Percentiles rank a stretch among this genome's conserved stretches.
Evolutionary conservation across 148 eudicot genomes (phyloP).

Genomic region (Rhododendron ferrugineum): DNA sequence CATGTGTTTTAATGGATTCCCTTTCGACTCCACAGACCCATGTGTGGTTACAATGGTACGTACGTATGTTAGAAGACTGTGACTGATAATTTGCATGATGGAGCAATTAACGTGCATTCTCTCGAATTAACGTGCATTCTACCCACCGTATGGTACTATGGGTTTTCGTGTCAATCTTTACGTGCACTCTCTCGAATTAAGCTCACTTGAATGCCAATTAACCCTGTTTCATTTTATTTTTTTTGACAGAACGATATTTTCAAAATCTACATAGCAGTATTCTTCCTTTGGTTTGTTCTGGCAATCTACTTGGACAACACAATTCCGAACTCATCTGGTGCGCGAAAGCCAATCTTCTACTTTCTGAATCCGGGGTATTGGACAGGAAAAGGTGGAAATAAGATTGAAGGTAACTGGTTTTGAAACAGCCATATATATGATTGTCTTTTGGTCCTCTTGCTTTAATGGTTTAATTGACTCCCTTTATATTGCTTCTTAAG

Average conservation of each 20-base stretch:
- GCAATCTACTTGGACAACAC: slow-evolving; percentile 88
- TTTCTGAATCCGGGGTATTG: slow-evolving; percentile 74
- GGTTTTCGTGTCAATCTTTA: neutral
- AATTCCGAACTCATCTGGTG: slow-evolving; percentile 70
- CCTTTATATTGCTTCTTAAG: slow-evolving; percentile 13
- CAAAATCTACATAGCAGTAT: slow-evolving; percentile 41
- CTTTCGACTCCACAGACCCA: neutral
- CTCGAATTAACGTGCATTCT: too few relatives aligned
- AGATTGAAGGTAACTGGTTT: slow-evolving; percentile 42
- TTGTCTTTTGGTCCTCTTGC: neutral
- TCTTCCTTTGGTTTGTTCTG: slow-evolving; percentile 41
- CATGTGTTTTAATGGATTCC: neutral
- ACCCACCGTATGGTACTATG: neutral
- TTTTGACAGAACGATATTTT: slow-evolving; percentile 45
- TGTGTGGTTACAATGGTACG: slow-evolving; percentile 63
- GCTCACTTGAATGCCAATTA: neutral
- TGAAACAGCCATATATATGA: neutral
- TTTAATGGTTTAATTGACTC: neutral
- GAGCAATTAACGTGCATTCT: too few relatives aligned
- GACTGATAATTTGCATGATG: neutral
- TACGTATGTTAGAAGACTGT: slow-evolving; percentile 16
- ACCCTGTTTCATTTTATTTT: neutral
- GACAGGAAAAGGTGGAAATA: slow-evolving; percentile 71
- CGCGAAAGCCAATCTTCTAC: slow-evolving; percentile 64
- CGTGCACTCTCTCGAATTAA: neutral